These are phyloP conservation scores for Populus simonii DNA, from an alignment of 345 rosid genomes.

Conservation along the genomic window DNA sequence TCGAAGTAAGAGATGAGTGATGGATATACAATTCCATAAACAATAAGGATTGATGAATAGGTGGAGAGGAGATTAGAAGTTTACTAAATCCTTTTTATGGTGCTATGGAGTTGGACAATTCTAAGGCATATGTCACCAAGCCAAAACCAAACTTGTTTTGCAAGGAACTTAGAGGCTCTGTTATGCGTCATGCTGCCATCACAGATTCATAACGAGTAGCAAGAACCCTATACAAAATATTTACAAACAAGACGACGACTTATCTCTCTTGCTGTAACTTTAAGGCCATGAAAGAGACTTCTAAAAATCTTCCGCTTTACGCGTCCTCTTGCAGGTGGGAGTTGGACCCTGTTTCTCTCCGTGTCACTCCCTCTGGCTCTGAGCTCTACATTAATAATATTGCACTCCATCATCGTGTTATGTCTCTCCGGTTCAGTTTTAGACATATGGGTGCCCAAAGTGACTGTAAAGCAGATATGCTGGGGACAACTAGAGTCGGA, in stretches of 20 bases:
- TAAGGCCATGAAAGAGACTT: neutral
- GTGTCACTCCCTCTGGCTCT: neutral
- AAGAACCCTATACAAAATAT: too few species aligned
- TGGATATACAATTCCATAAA: too few species aligned
- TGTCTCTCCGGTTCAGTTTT: neutral
- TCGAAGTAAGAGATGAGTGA: too few species aligned
- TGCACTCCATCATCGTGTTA: neutral
- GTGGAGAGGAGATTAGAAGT: neutral
- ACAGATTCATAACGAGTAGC: too few species aligned
- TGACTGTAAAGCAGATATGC: neutral
- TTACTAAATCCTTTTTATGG: neutral
- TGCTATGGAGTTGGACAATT: neutral
- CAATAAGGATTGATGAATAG: neutral
- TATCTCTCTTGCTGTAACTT: neutral
- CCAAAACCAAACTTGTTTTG: neutral
- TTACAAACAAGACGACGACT: neutral
- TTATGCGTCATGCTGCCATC: neutral
- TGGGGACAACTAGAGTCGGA: neutral
- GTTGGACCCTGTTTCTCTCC: neutral
- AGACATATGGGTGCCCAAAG: neutral
- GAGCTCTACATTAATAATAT: neutral
- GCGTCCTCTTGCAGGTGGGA: constrained; percentile 2
- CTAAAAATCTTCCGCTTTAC: neutral
- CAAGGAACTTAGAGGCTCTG: neutral
- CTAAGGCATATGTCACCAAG: neutral